Evolutionary conservation across 2,329 filamentous ascomycete species (phyloP), one percentile per base, ranked within the genome.

Genomic region (Fusarium keratoplasticum): DNA sequence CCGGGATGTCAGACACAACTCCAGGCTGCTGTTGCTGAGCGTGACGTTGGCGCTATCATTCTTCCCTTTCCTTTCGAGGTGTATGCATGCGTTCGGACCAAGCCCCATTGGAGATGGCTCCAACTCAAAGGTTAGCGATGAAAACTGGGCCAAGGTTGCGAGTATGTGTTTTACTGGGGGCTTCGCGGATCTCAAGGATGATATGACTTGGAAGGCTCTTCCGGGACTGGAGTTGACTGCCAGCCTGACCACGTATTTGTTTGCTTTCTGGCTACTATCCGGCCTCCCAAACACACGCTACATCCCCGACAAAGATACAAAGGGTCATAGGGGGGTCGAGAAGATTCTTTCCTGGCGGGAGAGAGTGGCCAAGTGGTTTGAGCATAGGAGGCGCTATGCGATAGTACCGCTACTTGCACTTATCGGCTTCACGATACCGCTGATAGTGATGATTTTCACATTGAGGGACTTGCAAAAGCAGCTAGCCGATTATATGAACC

Each of bases 1-100:
- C 18, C 60, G 35, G 5, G 59, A 47, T n/a, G 47, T 60, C 3
- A 36, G 59, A 11, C 64, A 77, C 25, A 75, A 67, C 27, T 33
- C 64, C 1, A 63, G 68, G 7, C 6, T 76, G 4, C 20, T 74
- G 5, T 54, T 76, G 6, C 40, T 77, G 8, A 69, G 40, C 27
- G 7, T 61, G 13, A 68, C 61, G 4, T 44, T 70, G 8, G 61
- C 69, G 3, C 16, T 78, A 5, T 78, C 73, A 1, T 78, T 78
- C 33, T 77, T 77, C 27, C 74, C 75, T 0, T 80, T 80, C 20
- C 25, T 80, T 7, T 78, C 75, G 4, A 70, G 72, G 47, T 78
- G 76, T 14, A 70, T 80, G 2, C 70, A 77, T 42, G 61, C 66
- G 3, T 78, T 76, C 40, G 70, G 66, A 0, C 54, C 57, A 9